Evolutionary conservation across 1,284 basidiomycete species (phyloP).

Genomic region (Fomitopsis pinicola): DNA sequence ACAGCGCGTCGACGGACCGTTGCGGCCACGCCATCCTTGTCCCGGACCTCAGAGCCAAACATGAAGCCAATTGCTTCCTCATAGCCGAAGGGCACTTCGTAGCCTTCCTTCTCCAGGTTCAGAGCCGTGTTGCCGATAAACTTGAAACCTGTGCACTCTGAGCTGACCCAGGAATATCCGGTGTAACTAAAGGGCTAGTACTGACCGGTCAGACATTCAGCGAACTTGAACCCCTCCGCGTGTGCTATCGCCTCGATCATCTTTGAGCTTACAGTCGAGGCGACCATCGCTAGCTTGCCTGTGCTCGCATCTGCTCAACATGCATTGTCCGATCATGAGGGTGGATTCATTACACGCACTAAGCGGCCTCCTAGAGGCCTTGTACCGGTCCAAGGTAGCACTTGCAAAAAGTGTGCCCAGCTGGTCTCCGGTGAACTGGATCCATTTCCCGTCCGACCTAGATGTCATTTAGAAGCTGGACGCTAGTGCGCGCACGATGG

Average conservation of each 20-base stretch:
- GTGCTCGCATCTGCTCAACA: not conserved
- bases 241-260: constrained; percentile 77
- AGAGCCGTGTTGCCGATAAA: constrained; percentile 81
- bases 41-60: constrained; percentile 72
- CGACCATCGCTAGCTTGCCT: constrained; percentile 77
- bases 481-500: not conserved
- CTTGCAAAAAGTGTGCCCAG: constrained; percentile 74
- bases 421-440: constrained; percentile 80
- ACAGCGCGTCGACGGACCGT: constrained; percentile 39
- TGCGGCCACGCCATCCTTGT: constrained; percentile 82
- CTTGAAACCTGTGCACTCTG: constrained; percentile 59
- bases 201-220: constrained; percentile 78
- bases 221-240: constrained; percentile 75
- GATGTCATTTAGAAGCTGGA: not conserved
- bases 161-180: not conserved
- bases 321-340: no score
- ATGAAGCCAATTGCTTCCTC: constrained; percentile 89
- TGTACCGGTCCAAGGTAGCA: constrained; percentile 55
- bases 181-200: not conserved
- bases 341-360: constrained; percentile 26
- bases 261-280: constrained; percentile 85
- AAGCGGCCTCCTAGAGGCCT: constrained; percentile 53
- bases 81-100: constrained; percentile 76
- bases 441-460: constrained; percentile 58
- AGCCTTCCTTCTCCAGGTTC: constrained; percentile 58